Conservation (phyloP, 2,329 filamentous ascomycete genomes). For the Fusarium udum region DNA sequence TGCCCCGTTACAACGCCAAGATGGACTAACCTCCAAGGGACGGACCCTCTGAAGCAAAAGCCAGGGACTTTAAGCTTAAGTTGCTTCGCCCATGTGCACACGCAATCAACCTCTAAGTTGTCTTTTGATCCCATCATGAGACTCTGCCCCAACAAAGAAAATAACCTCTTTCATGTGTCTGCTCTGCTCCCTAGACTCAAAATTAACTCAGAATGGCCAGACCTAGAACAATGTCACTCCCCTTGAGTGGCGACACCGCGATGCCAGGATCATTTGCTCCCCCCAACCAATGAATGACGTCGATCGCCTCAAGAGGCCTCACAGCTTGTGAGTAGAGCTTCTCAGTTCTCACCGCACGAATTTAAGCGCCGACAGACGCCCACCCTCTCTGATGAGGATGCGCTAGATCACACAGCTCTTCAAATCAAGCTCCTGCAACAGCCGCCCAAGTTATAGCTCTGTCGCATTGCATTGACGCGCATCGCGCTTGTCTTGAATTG, state of each 20-base stretch:
- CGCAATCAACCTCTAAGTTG: constrained; percentile 20
- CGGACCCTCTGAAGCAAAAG: constrained; percentile 9
- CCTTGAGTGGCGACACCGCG: constrained; percentile 26
- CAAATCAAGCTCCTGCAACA: constrained; percentile 22
- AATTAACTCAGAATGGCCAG: constrained; percentile 1
- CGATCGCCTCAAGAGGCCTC: constrained; percentile 40
- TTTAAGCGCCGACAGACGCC: constrained; percentile 42
- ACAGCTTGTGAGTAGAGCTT: constrained; percentile 21
- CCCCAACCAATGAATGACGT: constrained; percentile 40
- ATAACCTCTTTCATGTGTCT: background rate
- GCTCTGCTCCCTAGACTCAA: background rate
- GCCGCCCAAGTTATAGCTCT: constrained; percentile 11
- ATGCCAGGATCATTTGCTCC: constrained; percentile 21
- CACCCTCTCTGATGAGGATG: constrained; percentile 17
- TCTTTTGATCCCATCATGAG: background rate
- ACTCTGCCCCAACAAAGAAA: background rate
- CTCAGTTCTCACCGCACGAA: constrained; percentile 18
- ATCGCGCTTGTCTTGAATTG: constrained; percentile 37
- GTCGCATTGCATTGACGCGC: constrained; percentile 23
- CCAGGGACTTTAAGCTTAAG: constrained; percentile 32
- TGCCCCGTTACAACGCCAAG: constrained; percentile 15
- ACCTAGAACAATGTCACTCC: constrained; percentile 1
- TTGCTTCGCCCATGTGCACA: constrained; percentile 33
- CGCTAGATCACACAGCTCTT: constrained; percentile 16
- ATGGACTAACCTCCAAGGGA: constrained; percentile 1